Evolutionary conservation across 2,329 filamentous ascomycete species (phyloP).

Genomic region (Fusarium protoensiforme): DNA sequence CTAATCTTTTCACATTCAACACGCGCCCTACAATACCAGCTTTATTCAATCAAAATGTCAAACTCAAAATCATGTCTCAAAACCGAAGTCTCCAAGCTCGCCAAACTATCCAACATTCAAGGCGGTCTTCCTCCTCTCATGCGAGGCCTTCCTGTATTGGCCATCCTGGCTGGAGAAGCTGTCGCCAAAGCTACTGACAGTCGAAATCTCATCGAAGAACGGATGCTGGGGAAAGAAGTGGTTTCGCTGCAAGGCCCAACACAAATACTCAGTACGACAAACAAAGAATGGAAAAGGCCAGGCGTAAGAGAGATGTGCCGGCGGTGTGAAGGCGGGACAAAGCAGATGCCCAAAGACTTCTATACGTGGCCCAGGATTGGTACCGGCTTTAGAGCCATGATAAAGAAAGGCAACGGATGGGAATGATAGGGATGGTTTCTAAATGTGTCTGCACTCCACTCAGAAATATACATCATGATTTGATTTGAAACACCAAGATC

Average conservation of each 20-base stretch:
- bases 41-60: background rate
- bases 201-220: constrained; percentile 28
- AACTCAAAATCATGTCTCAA: background rate
- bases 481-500: background rate
- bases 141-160: constrained; percentile 30
- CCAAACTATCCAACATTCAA: constrained; percentile 34
- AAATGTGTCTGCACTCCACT: background rate
- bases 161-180: constrained; percentile 29
- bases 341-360: background rate
- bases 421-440: background rate
- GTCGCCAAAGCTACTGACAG: constrained; percentile 22
- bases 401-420: background rate
- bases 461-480: background rate
- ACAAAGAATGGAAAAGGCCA: background rate
- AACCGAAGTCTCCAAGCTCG: constrained; percentile 27
- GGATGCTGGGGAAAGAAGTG: constrained; percentile 15
- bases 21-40: background rate
- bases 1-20: background rate
- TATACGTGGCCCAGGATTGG: background rate
- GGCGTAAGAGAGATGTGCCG: constrained; percentile 19
- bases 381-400: background rate
- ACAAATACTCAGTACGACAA: accelerated
- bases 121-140: constrained; percentile 28
- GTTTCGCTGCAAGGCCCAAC: background rate
- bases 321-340: background rate